Evolutionary conservation across 2,329 filamentous ascomycete genomes (phyloP), one percentile per base, ranked within the genome.

Genomic region (Xylariaceae sp.): DNA sequence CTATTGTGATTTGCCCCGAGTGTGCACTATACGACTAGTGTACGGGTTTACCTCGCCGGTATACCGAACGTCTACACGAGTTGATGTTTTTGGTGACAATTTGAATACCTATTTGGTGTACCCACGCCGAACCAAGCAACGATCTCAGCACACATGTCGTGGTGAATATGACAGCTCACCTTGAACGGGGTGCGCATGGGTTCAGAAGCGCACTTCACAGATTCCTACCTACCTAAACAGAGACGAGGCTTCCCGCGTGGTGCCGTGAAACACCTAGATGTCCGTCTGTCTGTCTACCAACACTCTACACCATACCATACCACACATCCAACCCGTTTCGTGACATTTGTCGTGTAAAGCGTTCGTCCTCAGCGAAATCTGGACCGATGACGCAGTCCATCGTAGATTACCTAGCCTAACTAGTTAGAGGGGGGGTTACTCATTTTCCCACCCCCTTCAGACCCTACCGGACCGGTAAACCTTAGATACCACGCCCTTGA

Each of bases 141-240:
- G 30, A 37, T 34, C 39, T 47, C 44, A 56, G 49, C 52, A 49
- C 52, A 49, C 55, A 64, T 55, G 57, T 64, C 60, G 61, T 13
- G 11, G 17, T 62, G 51, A 57, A 63, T 55, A 57, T 61, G 64
- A 64, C 53, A 64, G 58, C 58, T 64, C 59, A 63, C 44, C 50
- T 58, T 50, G 59, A 51, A 64, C 56, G 13, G 37, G 37, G 37
- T 53, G 1, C 23, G 51, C 57, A 58, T 58, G 51, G 55, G 55
- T 51, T 51, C 13, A 57, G 47, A 47, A 53, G 23, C 23, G 23
- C 23, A 30, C 17, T 18, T 18, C 17, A 18, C 17, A 18, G 17
- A 18, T 18, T 2, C 17, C 17, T 18, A 18, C 17, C 1, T 18
- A 18, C 17, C 17, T 18, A 18, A 18, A 18, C 17, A 18, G 17